A percentile compares a stretch with the other conserved stretches of the same genome.
Conservation (phyloP, 345 rosid genomes). For the Hypericum androsaemum region DNA sequence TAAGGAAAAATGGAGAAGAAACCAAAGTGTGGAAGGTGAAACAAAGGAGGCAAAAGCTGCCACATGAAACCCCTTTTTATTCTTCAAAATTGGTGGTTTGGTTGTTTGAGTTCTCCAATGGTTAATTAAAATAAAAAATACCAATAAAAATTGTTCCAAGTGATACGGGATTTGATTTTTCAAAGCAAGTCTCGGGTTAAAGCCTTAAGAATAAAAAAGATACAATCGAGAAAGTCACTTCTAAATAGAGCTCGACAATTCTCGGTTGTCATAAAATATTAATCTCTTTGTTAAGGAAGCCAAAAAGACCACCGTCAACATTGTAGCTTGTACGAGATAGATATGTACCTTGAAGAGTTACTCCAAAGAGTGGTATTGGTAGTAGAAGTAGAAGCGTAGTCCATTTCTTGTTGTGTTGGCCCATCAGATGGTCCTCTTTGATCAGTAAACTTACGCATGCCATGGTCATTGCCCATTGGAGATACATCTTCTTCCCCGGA, state of each 20-base stretch:
- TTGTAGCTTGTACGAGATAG: neutral
- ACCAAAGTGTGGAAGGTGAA: conserved; percentile 1
- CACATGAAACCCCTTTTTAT: conserved; percentile 10
- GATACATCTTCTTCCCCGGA: conserved; percentile 38
- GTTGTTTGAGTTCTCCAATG: conserved; percentile 10
- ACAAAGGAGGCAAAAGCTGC: conserved; percentile 27
- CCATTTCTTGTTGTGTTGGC: conserved; percentile 13
- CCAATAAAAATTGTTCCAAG: too few species aligned
- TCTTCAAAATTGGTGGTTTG: conserved; percentile 15
- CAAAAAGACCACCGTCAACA: conserved; percentile 1
- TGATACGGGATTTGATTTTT: too few species aligned
- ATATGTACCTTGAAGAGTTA: conserved; percentile 31
- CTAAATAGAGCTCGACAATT: too few species aligned
- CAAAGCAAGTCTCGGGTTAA: too few species aligned
- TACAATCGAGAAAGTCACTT: too few species aligned
- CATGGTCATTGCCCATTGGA: conserved; percentile 7
- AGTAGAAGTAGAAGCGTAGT: conserved; percentile 1
- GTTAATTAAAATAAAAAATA: neutral
- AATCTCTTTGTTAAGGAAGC: conserved; percentile 16
- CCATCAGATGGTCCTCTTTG: conserved; percentile 13
- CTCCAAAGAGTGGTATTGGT: conserved; percentile 16
- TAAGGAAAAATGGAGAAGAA: conserved; percentile 2
- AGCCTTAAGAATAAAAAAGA: too few species aligned
- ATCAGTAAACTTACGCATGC: conserved; percentile 2
- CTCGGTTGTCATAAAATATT: too few species aligned